Evolutionary conservation across 306 rosid genomes (phyloP).

Genomic region (Elaeagnus macrophylla): DNA sequence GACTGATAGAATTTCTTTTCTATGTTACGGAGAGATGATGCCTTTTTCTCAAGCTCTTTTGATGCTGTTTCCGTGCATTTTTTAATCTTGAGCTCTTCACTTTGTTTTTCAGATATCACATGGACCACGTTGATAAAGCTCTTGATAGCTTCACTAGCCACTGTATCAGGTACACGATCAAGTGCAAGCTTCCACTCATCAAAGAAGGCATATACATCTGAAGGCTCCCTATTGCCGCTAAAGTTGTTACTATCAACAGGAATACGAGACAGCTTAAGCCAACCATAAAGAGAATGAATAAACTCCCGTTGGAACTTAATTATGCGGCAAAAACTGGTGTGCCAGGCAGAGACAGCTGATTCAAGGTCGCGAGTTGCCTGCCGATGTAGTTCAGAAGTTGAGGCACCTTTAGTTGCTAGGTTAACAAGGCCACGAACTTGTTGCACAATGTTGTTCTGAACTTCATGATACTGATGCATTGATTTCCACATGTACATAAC

Average conservation of each 20-base stretch:
- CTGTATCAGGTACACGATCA: slow-evolving; percentile 93
- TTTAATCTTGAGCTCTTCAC: slow-evolving; percentile 70
- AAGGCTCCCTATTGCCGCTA: slow-evolving; percentile 36
- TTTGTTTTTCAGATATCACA: slow-evolving; percentile 63
- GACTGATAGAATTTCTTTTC: slow-evolving; percentile 90
- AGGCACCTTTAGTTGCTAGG: slow-evolving; percentile 47
- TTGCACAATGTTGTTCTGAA: slow-evolving; percentile 83
- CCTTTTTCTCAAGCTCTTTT: slow-evolving; percentile 82
- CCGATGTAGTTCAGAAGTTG: slow-evolving; percentile 84
- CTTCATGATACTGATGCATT: slow-evolving; percentile 86
- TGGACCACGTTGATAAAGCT: slow-evolving; percentile 84
- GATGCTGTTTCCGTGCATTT: slow-evolving; percentile 76
- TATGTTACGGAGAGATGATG: slow-evolving; percentile 60
- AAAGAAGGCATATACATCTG: slow-evolving; percentile 53
- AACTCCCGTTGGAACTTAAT: slow-evolving; percentile 82
- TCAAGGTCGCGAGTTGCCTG: slow-evolving; percentile 97
- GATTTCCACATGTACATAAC: slow-evolving; percentile 96
- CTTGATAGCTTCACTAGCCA: slow-evolving; percentile 93
- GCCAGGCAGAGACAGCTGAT: slow-evolving; percentile 82
- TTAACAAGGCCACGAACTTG: slow-evolving; percentile 93
- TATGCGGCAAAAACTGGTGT: slow-evolving; percentile 74
- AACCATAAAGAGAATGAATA: slow-evolving; percentile 62
- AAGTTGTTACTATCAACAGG: slow-evolving; percentile 55
- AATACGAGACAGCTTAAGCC: slow-evolving; percentile 79
- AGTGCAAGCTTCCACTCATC: slow-evolving; percentile 98